Percentiles rank a stretch among this genome's conserved stretches.
Evolutionary conservation across 805 yeast species (phyloP).

Genomic region (Hanseniaspora nectarophila): DNA sequence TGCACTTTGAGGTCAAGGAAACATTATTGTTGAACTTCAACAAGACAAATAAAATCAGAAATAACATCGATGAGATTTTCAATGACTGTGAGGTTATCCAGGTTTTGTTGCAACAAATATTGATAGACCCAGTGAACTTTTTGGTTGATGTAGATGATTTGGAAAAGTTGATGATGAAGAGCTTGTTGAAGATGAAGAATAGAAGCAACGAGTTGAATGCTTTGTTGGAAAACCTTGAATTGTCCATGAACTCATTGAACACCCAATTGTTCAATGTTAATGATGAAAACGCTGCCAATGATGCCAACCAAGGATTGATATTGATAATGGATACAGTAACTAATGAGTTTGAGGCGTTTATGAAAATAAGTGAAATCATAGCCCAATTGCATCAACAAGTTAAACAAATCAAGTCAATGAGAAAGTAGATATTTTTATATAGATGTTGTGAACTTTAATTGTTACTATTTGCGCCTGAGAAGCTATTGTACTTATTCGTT

Average conservation of each 20-base stretch:
- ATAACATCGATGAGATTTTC: conserved; percentile 31
- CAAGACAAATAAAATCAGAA: conserved; percentile 36
- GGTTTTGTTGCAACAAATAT: conserved; percentile 40
- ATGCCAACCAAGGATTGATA: conserved; percentile 30
- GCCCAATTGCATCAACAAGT: conserved; percentile 57
- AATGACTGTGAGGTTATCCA: conserved; percentile 42
- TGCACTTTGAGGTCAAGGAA: conserved; percentile 52
- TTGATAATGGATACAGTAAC: conserved; percentile 50
- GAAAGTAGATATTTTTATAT: background rate
- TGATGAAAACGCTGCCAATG: background rate
- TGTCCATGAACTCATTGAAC: conserved; percentile 13
- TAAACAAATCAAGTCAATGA: conserved; percentile 21
- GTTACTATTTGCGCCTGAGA: too few relatives aligned
- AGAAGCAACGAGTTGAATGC: conserved; percentile 7
- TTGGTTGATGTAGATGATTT: conserved; percentile 9
- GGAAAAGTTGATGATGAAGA: conserved; percentile 9
- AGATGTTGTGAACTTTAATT: too few relatives aligned
- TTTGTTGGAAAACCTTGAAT: background rate
- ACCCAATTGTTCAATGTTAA: background rate
- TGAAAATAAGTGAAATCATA: conserved; percentile 62
- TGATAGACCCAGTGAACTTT: conserved; percentile 21
- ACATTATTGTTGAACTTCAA: conserved; percentile 42
- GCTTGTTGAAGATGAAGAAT: conserved; percentile 8
- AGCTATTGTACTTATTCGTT: background rate
- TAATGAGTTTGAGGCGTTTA: conserved; percentile 56